These are phyloP conservation scores for Eimeria acervulina DNA, from an alignment of 169 alveolate species.

Conservation along the genomic window DNA sequence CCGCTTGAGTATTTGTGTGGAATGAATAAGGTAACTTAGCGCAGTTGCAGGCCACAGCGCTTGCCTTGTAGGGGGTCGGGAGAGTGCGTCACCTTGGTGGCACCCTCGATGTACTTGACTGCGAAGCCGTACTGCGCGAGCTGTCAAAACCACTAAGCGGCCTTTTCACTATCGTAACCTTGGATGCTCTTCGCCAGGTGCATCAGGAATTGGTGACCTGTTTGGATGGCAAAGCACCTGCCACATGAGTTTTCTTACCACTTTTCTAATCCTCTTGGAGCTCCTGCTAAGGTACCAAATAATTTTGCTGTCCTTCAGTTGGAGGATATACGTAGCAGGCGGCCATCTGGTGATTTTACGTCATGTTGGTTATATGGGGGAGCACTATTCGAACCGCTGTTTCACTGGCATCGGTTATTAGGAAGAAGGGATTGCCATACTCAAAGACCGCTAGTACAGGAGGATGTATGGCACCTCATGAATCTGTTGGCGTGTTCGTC, in stretches of 20 bases:
- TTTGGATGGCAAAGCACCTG: too few relatives aligned
- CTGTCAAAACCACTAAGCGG: not conserved
- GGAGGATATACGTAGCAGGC: too few relatives aligned
- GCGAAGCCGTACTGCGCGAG: not conserved
- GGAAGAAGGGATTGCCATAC: too few relatives aligned
- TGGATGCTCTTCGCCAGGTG: not conserved
- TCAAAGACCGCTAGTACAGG: too few relatives aligned
- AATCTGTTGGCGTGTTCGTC: too few relatives aligned
- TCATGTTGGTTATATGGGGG: too few relatives aligned
- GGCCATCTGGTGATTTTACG: too few relatives aligned
- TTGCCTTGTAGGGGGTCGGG: too few relatives aligned
- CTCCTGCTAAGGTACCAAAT: not conserved
- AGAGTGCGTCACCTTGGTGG: not conserved
- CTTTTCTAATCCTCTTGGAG: not conserved
- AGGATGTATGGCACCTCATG: too few relatives aligned
- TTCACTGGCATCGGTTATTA: too few relatives aligned
- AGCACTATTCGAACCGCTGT: too few relatives aligned
- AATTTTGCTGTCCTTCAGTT: not conserved
- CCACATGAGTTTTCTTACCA: not conserved
- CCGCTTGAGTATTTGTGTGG: not conserved
- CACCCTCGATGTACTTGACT: not conserved
- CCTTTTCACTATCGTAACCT: not conserved
- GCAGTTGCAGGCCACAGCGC: not conserved
- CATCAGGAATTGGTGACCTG: not conserved
- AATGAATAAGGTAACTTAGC: not conserved